Percentiles rank a stretch among this genome's conserved stretches.
Conservation (phyloP, 1,139 yeast genomes). For the Keqinozyma sinolaborantium region DNA sequence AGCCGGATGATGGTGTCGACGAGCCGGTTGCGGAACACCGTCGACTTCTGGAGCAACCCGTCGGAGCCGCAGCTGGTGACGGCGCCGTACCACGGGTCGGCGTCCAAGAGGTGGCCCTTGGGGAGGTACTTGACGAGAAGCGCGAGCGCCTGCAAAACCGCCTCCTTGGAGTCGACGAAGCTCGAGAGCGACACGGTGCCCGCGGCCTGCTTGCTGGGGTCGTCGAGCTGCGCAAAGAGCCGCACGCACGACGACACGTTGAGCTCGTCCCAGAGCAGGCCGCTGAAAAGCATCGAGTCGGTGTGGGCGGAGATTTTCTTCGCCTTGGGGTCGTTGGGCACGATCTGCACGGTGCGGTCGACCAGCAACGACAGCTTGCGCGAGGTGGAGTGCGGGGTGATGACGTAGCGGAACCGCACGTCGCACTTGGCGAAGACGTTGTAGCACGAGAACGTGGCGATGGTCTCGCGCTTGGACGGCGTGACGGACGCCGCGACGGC, state of each 20-base stretch:
- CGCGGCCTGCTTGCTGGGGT: constrained; percentile 28
- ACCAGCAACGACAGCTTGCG: constrained; percentile 20
- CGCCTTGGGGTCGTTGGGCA: constrained; percentile 17
- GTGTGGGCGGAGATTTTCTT: constrained; percentile 15
- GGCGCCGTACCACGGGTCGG: constrained; percentile 23
- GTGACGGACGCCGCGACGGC: constrained; percentile 2
- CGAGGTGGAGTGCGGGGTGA: constrained; percentile 19
- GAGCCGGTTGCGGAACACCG: constrained; percentile 30
- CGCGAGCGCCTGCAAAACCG: constrained; percentile 14
- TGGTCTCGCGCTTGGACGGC: constrained; percentile 27
- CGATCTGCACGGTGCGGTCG: constrained; percentile 27
- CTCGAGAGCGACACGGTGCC: constrained; percentile 32
- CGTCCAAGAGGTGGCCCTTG: constrained; percentile 27
- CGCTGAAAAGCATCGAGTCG: constrained; percentile 17
- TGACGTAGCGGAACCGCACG: constrained; percentile 34
- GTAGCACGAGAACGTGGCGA: constrained; percentile 48
- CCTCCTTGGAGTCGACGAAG: constrained; percentile 14
- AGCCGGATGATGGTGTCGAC: constrained; percentile 28
- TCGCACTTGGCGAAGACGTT: constrained; percentile 49
- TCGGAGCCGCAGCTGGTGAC: constrained; percentile 27
- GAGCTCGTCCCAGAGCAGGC: constrained; percentile 32
- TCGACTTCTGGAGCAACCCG: constrained; percentile 13
- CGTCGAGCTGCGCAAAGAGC: constrained; percentile 28
- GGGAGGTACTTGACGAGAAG: constrained; percentile 21
- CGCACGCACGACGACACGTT: constrained; percentile 34